phyloP scores from a whole-genome alignment of 75 land plant species.

The Cryptomeria japonica region DNA sequence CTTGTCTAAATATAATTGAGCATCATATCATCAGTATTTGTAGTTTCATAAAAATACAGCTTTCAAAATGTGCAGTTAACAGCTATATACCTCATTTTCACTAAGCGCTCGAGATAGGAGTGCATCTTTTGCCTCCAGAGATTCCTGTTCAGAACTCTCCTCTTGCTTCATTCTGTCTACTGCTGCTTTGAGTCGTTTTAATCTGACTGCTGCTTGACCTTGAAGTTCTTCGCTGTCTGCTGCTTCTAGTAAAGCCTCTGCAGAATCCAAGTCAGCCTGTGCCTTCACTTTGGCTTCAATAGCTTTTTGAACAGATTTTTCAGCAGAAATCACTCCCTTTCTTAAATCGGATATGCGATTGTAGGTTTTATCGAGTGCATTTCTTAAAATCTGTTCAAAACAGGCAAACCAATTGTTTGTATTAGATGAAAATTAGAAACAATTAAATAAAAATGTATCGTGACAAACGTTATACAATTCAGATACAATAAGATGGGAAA shows the following conservation, averaged over 20 bases:
- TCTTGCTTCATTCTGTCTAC: slow-evolving; percentile 68
- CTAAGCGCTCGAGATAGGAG: slow-evolving; percentile 69
- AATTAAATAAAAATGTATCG: not conserved
- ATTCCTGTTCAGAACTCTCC: slow-evolving; percentile 58
- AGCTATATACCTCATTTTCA: slow-evolving; percentile 71
- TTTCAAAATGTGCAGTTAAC: not conserved
- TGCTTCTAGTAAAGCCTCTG: slow-evolving; percentile 59
- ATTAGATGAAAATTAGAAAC: not conserved
- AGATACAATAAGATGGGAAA: not conserved
- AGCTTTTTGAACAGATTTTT: slow-evolving; percentile 46
- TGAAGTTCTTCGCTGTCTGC: slow-evolving; percentile 66
- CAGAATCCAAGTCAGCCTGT: slow-evolving; percentile 61
- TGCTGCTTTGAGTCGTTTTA: slow-evolving; percentile 65
- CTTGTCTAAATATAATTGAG: not conserved
- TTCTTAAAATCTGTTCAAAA: slow-evolving; percentile 60
- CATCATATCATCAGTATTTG: not conserved
- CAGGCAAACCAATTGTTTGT: not conserved
- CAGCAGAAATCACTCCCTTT: slow-evolving; percentile 59
- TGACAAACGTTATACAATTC: not conserved
- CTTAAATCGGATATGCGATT: slow-evolving; percentile 85
- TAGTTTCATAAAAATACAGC: not conserved
- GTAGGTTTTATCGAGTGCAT: slow-evolving; percentile 82
- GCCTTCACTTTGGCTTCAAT: slow-evolving; percentile 57
- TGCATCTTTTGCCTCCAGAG: slow-evolving; percentile 83
- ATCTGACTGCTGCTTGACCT: slow-evolving; percentile 46